Evolutionary conservation across 2,329 filamentous ascomycete genomes (phyloP), one percentile per base, ranked within the genome.

Genomic region (Paecilomyces sp.): DNA sequence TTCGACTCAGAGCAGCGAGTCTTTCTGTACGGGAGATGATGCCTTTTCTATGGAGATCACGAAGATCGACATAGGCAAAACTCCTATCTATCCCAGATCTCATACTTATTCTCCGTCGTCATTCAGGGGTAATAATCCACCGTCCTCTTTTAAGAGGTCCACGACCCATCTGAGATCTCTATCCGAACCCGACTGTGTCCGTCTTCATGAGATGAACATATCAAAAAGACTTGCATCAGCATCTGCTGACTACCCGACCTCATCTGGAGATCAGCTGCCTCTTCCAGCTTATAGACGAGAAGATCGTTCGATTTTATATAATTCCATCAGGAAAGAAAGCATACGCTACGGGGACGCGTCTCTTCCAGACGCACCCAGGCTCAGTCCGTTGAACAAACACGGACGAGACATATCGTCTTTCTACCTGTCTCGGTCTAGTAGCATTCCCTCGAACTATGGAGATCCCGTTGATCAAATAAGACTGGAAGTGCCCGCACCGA

Each of bases 131-230:
- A 9, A 47, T 9, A 22, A 22, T 15, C 41, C n/a, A 18, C n/a
- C n/a, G 1, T 18, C n/a, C 4, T 47, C 41, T 47, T 47, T 47
- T 6, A 2, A 47, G n/a, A 47, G n/a, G 4, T 47, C 41, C 6
- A 15, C n/a, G 15, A 47, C 15, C 4, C 41, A 47, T 47, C 52
- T 34, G 28, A 58, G 61, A 18, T 60, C 64, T n/a, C 31, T 57
- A 30, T 55, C 62, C 2, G 68, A 68, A 52, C 47, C 55, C 13
- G 63, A 61, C 25, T 65, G 68, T 13, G 57, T 72, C 41, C 67
- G 72, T 41, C 61, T 72, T 18, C 64, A 59, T 25, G 69, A 71
- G 15, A 61, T 73, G 58, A 65, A 68, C 36, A 73, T 73, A 47
- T 66, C 70, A 2, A 63, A 66, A 31, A 62, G 62, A 41, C 65